Conservation (phyloP, 2,329 filamentous ascomycete genomes). For the Chaetothyriales sp. region DNA sequence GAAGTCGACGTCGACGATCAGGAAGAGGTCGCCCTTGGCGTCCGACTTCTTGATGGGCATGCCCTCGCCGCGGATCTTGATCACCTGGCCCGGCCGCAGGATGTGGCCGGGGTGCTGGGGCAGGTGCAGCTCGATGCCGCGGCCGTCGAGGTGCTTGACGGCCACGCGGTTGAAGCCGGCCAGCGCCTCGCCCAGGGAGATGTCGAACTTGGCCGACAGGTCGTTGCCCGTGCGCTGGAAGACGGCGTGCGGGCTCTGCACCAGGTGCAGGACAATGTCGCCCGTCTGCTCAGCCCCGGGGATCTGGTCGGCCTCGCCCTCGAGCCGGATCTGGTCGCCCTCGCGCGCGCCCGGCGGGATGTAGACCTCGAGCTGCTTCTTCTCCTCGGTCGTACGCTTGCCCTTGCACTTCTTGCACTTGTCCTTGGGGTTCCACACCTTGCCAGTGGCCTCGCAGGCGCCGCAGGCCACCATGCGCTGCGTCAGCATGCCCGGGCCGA, state of each 20-base stretch:
- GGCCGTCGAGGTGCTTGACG: constrained; percentile 80
- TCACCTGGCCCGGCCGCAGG: constrained; percentile 65
- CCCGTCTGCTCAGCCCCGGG: constrained; percentile 72
- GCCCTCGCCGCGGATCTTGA: constrained; percentile 78
- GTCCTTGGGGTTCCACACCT: constrained; percentile 87
- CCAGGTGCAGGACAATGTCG: constrained; percentile 80
- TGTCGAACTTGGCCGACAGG: constrained; percentile 63
- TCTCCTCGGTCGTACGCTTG: constrained; percentile 69
- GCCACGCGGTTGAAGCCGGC: constrained; percentile 84
- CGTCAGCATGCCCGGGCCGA: constrained; percentile 76
- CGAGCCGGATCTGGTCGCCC: constrained; percentile 77
- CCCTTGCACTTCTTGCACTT: constrained; percentile 99
- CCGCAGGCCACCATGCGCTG: constrained; percentile 68
- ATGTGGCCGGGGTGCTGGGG: constrained; percentile 66
- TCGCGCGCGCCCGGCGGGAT: constrained; percentile 45
- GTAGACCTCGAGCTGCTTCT: constrained; percentile 91
- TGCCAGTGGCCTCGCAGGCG: constrained; percentile 71
- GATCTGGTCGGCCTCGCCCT: constrained; percentile 86
- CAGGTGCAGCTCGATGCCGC: constrained; percentile 71
- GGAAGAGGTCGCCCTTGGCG: constrained; percentile 69
- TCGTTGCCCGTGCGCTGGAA: constrained; percentile 79
- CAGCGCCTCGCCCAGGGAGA: constrained; percentile 72
- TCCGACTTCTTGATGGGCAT: constrained; percentile 90
- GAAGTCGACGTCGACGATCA: constrained; percentile 75
- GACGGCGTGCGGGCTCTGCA: constrained; percentile 64